A percentile compares a stretch with the other conserved stretches of the same genome.
phyloP scores from a whole-genome alignment of 805 yeast genomes.

The Metschnikowia drakensbergensis region DNA sequence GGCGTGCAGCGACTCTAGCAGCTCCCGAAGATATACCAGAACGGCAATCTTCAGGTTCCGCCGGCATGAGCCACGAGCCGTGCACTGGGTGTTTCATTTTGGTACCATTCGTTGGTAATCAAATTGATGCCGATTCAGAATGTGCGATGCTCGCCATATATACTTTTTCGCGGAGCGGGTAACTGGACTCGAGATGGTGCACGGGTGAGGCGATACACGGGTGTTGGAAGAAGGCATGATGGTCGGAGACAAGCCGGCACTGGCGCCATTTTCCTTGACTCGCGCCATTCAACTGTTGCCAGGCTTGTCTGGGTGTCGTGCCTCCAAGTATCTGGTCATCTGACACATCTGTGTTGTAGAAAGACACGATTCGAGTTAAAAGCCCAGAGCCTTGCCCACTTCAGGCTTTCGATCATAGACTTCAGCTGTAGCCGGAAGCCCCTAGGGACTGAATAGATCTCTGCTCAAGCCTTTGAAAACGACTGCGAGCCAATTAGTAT shows the following conservation, averaged over 20 bases:
- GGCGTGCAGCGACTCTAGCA: constrained; percentile 21
- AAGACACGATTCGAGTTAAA: too few relatives aligned
- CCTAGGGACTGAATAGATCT: too few relatives aligned
- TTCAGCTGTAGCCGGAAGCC: too few relatives aligned
- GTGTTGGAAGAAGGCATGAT: not conserved
- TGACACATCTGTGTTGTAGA: too few relatives aligned
- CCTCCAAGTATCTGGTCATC: too few relatives aligned
- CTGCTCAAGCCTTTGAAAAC: too few relatives aligned
- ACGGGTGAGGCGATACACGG: not conserved
- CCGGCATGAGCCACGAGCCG: constrained; percentile 20
- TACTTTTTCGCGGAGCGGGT: constrained; percentile 17
- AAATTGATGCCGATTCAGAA: constrained; percentile 17
- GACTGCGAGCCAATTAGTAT: too few relatives aligned
- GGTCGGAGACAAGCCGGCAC: not conserved
- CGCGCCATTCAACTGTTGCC: too few relatives aligned
- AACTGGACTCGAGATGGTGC: constrained; percentile 3
- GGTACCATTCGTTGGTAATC: constrained; percentile 27
- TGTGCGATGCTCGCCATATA: constrained; percentile 1
- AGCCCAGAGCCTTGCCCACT: too few relatives aligned
- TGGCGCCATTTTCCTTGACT: too few relatives aligned
- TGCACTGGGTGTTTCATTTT: constrained; percentile 31
- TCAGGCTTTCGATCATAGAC: too few relatives aligned
- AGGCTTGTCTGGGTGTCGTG: too few relatives aligned
- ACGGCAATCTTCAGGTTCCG: constrained; percentile 19
- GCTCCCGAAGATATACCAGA: constrained; percentile 17